Percentiles rank a stretch among this genome's conserved stretches.
These are phyloP conservation scores for Protoeuglena noctilucae DNA, from an alignment of 139 green algal genomes.

Conservation along the genomic window DNA sequence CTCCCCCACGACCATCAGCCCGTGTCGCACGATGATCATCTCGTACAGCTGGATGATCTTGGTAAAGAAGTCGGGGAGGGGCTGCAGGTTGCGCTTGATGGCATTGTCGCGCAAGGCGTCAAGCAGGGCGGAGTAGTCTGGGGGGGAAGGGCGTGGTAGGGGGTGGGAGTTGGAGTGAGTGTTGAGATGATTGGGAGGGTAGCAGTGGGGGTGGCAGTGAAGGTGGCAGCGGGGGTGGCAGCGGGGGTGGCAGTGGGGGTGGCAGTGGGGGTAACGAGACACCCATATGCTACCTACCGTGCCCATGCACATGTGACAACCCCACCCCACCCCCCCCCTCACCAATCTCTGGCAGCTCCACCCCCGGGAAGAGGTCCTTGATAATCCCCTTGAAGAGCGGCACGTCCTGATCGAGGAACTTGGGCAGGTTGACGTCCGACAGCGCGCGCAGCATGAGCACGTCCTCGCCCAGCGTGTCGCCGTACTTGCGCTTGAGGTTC, in stretches of 20 bases:
- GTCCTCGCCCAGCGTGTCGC: conserved; percentile 11
- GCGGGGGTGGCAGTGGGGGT: no score
- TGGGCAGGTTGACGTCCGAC: conserved; percentile 26
- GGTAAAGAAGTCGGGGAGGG: conserved; percentile 13
- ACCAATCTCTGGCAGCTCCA: conserved; percentile 26
- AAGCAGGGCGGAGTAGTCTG: conserved; percentile 41
- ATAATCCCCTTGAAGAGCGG: conserved; percentile 30
- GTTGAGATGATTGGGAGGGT: no score
- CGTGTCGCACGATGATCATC: conserved; percentile 28
- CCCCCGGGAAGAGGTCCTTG: conserved; percentile 29
- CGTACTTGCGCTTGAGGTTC: conserved; percentile 21
- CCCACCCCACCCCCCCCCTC: no score
- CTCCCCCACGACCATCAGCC: conserved; percentile 29
- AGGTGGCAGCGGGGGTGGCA: no score
- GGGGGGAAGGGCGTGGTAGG: conserved; percentile 2
- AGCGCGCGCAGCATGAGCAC: conserved; percentile 24
- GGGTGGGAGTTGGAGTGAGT: no score
- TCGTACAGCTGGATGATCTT: conserved; percentile 27
- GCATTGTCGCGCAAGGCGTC: conserved; percentile 17
- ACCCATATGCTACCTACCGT: no score
- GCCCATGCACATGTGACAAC: no score
- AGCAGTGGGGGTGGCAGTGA: no score
- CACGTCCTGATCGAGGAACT: conserved; percentile 30
- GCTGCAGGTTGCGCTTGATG: conserved; percentile 12
- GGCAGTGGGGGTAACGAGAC: no score